Base-by-base conservation (phyloP, 2,329 filamentous ascomycete species). In the Fusarium sp. region DNA sequence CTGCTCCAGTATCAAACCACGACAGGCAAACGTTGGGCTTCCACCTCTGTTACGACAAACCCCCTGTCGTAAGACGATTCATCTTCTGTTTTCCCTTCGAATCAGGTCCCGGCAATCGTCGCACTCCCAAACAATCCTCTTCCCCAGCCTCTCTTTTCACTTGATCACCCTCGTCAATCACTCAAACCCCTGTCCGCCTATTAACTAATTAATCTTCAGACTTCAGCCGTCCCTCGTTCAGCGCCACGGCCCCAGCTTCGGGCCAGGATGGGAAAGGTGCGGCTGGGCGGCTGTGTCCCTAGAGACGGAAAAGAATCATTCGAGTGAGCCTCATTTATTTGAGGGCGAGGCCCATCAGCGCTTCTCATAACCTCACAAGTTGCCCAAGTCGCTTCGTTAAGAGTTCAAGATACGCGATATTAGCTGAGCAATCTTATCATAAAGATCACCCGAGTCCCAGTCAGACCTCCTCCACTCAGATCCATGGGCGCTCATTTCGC, bases 301-400 rank as follows among this genome's bases (percentile, higher is more conserved):
- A 63, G 54, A 65, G 57, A 66, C 69, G 53, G 53, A 44, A 64
- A 42, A 47, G 35, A 73, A 71, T 55, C 61, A 63, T 60, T 66
- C 64, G 57, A 60, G 61, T 56, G 66, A 74, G 66, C 70, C 70
- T 74, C 70, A 67, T 61, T 61, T 44, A 44, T 55, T 59, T 32
- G 48, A 44, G 35, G n/a, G 45, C 39, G 24, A 58, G 35, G 14
- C 30, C 39, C 12, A 30, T 32, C 36, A 57, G 32, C 38, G 42
- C 65, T 30, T 30, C 38, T 51, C 38, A 41, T 24, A 30, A 22
- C n/a, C 26, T 36, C 28, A 45, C 35, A 15, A 58, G 18, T 47
- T 50, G 14, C 30, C 10, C 28, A 55, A 59, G 41, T 36, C 26
- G 22, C 41, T 44, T 14, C 22, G 28, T 30, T 14, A 20, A 63